Conservation (phyloP, 495 filamentous ascomycete species). For the Aspergillus haitiensis region DNA sequence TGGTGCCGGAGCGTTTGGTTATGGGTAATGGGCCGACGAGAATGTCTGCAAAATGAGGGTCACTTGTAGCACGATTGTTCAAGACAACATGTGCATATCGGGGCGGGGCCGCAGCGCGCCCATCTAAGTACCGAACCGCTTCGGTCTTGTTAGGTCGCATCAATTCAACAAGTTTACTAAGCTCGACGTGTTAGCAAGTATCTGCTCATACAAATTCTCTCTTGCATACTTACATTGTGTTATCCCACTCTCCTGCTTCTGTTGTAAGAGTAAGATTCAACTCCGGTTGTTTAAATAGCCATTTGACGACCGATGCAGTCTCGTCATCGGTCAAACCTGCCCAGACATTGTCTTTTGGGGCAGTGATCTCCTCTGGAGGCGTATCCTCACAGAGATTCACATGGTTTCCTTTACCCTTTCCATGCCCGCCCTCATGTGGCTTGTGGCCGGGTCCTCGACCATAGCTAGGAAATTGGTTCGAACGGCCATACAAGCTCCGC, state of each 20-base stretch:
- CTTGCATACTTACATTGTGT: slow-evolving; percentile 17
- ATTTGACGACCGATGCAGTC: slow-evolving; percentile 21
- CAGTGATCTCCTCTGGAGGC: slow-evolving; percentile 15
- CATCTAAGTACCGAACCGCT: slow-evolving; percentile 14
- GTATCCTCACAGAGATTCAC: slow-evolving; percentile 9
- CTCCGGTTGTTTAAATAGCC: slow-evolving; percentile 17
- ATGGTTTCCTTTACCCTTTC: slow-evolving; percentile 2
- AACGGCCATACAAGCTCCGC: slow-evolving; percentile 16
- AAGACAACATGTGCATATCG: slow-evolving; percentile 21
- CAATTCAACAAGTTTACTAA: slow-evolving; percentile 22
- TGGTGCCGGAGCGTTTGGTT: background rate
- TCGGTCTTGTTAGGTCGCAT: slow-evolving; percentile 23
- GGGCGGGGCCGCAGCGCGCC: background rate
- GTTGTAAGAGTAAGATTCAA: slow-evolving; percentile 20
- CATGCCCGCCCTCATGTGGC: background rate
- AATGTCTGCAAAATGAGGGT: slow-evolving; percentile 21
- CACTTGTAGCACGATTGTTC: slow-evolving; percentile 18
- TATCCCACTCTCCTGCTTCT: slow-evolving; percentile 22
- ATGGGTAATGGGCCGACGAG: slow-evolving; percentile 19
- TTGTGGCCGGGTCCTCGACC: slow-evolving; percentile 5
- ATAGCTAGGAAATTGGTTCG: slow-evolving; percentile 9
- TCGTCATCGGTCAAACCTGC: slow-evolving; percentile 18
- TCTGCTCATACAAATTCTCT: background rate
- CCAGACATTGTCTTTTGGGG: slow-evolving; percentile 23
- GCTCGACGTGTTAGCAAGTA: background rate